Evolutionary conservation across 83 land plant species (phyloP), one percentile per base, ranked within the genome.

Genomic region (Picea mariana): DNA sequence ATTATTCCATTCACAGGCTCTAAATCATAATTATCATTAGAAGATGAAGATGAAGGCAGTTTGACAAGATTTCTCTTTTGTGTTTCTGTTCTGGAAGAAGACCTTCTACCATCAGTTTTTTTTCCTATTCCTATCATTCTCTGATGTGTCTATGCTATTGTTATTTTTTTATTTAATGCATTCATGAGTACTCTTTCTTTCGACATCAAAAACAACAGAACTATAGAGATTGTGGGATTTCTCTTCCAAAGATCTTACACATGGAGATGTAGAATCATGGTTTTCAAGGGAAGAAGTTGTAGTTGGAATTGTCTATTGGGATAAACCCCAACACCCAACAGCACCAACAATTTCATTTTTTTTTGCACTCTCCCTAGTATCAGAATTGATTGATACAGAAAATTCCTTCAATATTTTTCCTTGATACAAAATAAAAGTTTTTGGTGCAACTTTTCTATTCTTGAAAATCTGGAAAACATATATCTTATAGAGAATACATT

Each of bases 401-500:
- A 0, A 27, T 27, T 27, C 31, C 31, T 27, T 27, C 31, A 1
- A 27, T 27, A 27, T 27, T 68, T 62, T 85, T 72, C 64, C 2
- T 20, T 65, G 84, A 77, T 17, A 42, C 73, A 69, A 67, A 26
- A 82, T 79, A 87, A 81, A 89, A 21, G 52, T 79, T n/a, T 47
- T 75, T 80, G 82, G 31, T 27, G 31, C 31, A 27, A 27, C 31
- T 27, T 27, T 27, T 27, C 31, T 27, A 27, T 27, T 27, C 77
- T 86, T 88, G 66, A 96, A 80, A 84, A 94, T 93, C 23, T 82
- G 31, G 31, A 52, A 17, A 88, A 82, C 95, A 98, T 94, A 62
- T 87, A 88, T 79, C 83, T 90, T 76, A 71, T 91, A 23, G 95
- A 95, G 80, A 96, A 91, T 80, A 93, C 79, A 85, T 96, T 78